These are phyloP conservation scores for Tulasnella sp. DNA, from an alignment of 768 basidiomycete species.

Conservation along the genomic window DNA sequence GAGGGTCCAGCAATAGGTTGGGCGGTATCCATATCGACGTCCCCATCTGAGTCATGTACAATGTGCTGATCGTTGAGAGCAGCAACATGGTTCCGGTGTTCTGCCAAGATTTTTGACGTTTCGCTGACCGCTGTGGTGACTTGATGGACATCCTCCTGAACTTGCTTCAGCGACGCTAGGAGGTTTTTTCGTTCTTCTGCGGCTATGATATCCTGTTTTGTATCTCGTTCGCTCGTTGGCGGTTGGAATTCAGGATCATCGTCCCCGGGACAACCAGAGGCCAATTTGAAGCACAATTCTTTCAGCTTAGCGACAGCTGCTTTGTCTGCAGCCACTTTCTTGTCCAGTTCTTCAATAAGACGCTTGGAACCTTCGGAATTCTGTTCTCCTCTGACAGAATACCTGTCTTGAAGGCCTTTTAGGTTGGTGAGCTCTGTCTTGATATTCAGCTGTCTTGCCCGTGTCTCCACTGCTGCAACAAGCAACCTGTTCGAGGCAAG, in stretches of 20 bases:
- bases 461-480: background rate
- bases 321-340: background rate
- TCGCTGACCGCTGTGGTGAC: background rate
- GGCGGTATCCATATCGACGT: background rate
- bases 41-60: background rate
- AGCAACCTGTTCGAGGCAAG: background rate
- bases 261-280: background rate
- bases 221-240: background rate
- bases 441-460: slow-evolving; percentile 1
- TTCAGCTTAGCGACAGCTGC: slow-evolving; percentile 3
- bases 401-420: background rate
- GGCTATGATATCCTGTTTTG: background rate
- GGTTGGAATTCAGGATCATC: background rate
- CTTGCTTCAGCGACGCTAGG: background rate
- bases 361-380: background rate
- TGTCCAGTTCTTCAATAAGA: background rate
- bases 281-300: background rate
- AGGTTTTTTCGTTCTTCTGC: background rate
- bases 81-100: background rate
- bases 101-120: background rate
- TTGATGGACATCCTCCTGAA: background rate
- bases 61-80: background rate
- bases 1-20: background rate
- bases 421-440: slow-evolving; percentile 1
- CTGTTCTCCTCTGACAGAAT: background rate